Evolutionary conservation across 768 basidiomycete genomes (phyloP), one percentile per base, ranked within the genome.

Genomic region (Sarcomyxa edulis): DNA sequence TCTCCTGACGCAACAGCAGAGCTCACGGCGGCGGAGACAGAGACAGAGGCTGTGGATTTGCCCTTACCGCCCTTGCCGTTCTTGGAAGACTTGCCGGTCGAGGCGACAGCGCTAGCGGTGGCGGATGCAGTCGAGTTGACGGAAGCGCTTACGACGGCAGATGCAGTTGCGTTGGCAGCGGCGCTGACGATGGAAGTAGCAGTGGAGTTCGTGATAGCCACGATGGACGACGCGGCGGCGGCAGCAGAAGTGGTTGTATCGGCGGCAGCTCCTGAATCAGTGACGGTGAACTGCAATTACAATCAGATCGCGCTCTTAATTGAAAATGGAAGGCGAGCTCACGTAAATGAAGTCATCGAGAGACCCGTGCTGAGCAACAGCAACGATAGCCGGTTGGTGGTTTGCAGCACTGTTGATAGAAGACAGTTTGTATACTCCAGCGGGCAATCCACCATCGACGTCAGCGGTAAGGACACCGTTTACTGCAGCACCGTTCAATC

Each of bases 371-470:
- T 75, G 74, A 26, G 72, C 71, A 46, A 74, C 44, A 31, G 68
- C 56, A 31, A 66, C 68, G 38, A 73, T 60, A 23, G 59, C 65
- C 18, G 68, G 71, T 48, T 71, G 69, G 49, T 76, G 72, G 60
- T 75, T 76, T 20, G 68, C 47, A 12, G 65, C 62, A 16, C 66
- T 43, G 55, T 66, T 72, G 60, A 81, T 80, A 12, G 73, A 70
- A 23, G 70, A 62, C 19, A 81, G 51, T 44, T 64, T 65, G 67
- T 87, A 84, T 32, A 59, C 48, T 37, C 78, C 78, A 14, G 57
- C 70, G n/a, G 76, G 68, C 29, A 82, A 62, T 50, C 79, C 80
- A 20, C 57, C 56, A 7, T 66, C 41, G 51, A 74, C 58, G 55
- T 60, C 40, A 62, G 61, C 69, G n/a, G 65, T 61, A 8, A 78